phyloP scores from a whole-genome alignment of 345 rosid species.

The Chamaenerion angustifolium region DNA sequence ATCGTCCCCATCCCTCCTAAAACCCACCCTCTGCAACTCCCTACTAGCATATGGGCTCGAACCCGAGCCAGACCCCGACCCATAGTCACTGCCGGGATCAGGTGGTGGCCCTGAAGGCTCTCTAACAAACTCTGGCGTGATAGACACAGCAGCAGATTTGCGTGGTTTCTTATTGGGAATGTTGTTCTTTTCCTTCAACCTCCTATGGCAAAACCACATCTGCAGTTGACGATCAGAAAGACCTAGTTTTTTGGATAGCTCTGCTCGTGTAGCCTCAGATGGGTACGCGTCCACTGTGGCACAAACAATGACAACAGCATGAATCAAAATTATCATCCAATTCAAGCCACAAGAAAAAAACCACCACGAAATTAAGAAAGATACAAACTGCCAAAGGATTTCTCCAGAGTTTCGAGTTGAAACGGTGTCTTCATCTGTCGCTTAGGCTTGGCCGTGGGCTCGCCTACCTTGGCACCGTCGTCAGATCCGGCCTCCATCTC shows the following conservation, averaged over 20 bases:
- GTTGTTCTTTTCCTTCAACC: conserved; percentile 84
- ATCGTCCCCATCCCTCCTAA: conserved; percentile 35
- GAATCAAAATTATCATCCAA: not conserved
- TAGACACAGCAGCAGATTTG: conserved; percentile 15
- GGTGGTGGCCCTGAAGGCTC: conserved; percentile 19
- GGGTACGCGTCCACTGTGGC: conserved; percentile 77
- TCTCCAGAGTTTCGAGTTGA: conserved; percentile 83
- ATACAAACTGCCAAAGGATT: conserved; percentile 52
- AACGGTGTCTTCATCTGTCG: conserved; percentile 99
- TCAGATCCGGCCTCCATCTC: conserved; percentile 5
- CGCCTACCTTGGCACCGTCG: conserved; percentile 8
- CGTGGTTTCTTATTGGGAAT: conserved; percentile 34
- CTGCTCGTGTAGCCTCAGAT: conserved; percentile 54
- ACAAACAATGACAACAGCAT: conserved; percentile 12
- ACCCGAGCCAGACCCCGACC: conserved; percentile 35
- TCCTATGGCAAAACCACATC: conserved; percentile 99
- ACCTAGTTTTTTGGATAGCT: conserved; percentile 68
- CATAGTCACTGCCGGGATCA: conserved; percentile 47
- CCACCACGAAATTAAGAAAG: not conserved
- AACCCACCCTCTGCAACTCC: conserved; percentile 28
- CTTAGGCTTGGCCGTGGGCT: conserved; percentile 53
- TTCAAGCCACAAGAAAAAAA: not conserved
- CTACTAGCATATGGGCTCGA: conserved; percentile 53
- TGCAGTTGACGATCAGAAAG: conserved; percentile 93
- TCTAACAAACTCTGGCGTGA: conserved; percentile 31